phyloP scores from a whole-genome alignment of 768 basidiomycete species.

The Termitomyces sp. region DNA sequence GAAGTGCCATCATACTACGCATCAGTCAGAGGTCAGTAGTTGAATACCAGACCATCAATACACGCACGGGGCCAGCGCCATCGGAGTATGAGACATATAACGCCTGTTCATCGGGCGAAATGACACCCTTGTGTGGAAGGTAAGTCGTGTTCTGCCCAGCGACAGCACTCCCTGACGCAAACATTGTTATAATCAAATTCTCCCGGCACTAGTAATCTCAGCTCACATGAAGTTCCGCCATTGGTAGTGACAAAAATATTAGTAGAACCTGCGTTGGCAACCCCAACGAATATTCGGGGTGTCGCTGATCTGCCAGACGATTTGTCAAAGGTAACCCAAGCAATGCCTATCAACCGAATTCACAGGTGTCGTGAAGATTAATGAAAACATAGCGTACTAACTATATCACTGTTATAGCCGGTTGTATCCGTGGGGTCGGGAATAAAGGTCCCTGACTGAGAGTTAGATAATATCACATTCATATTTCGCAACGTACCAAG shows the following conservation, averaged over 20 bases:
- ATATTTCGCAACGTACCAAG: constrained; percentile 33
- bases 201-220: background rate
- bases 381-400: constrained; percentile 19
- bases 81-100: constrained; percentile 60
- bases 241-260: constrained; percentile 55
- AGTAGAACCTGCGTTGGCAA: constrained; percentile 47
- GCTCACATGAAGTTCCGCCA: constrained; percentile 51
- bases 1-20: constrained; percentile 47
- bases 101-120: constrained; percentile 49
- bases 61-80: constrained; percentile 50
- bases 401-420: constrained; percentile 36
- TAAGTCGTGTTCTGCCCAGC: constrained; percentile 52
- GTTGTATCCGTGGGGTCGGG: constrained; percentile 46
- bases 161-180: constrained; percentile 45
- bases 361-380: background rate
- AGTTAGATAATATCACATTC: background rate
- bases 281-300: constrained; percentile 64
- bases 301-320: constrained; percentile 53
- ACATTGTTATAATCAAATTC: background rate
- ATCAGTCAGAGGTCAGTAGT: background rate
- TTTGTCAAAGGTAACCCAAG: constrained; percentile 64
- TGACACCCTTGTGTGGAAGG: constrained; percentile 62
- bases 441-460: constrained; percentile 40
- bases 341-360: constrained; percentile 26
- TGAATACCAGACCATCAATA: background rate